Evolutionary conservation across 306 rosid species (phyloP).

Genomic region (Quercus cerris): DNA sequence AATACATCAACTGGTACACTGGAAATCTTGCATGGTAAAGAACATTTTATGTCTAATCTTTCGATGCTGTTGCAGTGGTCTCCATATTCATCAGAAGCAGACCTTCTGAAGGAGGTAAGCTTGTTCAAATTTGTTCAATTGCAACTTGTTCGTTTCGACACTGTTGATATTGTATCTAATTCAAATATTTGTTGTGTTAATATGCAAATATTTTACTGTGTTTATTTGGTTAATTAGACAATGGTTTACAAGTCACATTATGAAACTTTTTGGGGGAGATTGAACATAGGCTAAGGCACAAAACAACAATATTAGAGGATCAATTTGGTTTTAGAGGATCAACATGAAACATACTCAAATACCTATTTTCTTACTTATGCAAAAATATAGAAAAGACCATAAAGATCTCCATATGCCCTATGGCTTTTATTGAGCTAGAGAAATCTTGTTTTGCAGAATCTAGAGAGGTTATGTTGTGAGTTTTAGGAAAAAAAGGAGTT

Average conservation of each 20-base stretch:
- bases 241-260: not conserved
- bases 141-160: not conserved
- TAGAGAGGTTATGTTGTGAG: too few species aligned
- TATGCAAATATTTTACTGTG: not conserved
- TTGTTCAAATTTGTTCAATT: slow-evolving; percentile 3
- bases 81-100: slow-evolving; percentile 80
- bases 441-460: too few species aligned
- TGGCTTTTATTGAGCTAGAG: too few species aligned
- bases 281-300: too few species aligned
- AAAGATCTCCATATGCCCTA: too few species aligned
- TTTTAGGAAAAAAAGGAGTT: too few species aligned
- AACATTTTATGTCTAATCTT: slow-evolving; percentile 64
- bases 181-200: not conserved
- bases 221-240: not conserved
- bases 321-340: too few species aligned
- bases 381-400: too few species aligned
- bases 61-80: slow-evolving; percentile 74
- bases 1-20: slow-evolving; percentile 44
- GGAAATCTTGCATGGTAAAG: slow-evolving; percentile 57
- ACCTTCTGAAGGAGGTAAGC: slow-evolving; percentile 79
- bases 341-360: too few species aligned
- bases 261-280: too few species aligned
- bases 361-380: too few species aligned
- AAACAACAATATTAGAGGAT: too few species aligned
- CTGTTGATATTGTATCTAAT: not conserved